Base-by-base conservation (phyloP, 2,329 filamentous ascomycete genomes). In the Penicillium aurantiogriseum region DNA sequence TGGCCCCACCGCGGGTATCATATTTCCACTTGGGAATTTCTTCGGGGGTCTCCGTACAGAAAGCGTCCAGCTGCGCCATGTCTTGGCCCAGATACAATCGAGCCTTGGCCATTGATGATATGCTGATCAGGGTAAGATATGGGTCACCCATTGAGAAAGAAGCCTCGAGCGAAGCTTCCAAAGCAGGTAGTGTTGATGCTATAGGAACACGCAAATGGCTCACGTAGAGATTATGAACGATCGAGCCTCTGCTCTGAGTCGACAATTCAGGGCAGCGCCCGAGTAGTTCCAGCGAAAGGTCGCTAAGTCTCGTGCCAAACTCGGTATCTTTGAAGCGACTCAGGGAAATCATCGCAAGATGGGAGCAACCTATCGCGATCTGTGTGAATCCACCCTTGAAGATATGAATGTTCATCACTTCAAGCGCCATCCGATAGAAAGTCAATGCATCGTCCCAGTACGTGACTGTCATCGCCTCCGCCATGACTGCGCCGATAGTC, bases 381-480 rank as follows among this genome's bases (percentile, higher is more conserved):
- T 87, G 85, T 3, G 82, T 75, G 57, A 85, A 84, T 0, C 80
- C 76, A 1, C 83, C 84, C 13, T 76, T 72, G 45, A 81, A 77
- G 2, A 87, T 75, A 63, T 85, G 82, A 21, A 83, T 68, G 31
- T 80, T 76, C 66, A 87, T 77, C 66, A 85, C 78, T 59, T 83
- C 80, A n/a, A 87, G 76, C 0, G 82, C 81, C 61, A 81, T 78
- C 49, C 84, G 81, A 65, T 85, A 85, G 71, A 86, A 87, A 3
- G 84, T 74, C 42, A 85, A 71, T 5, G 81, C 76, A 65, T 87
- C 81, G 36, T 79, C 82, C 85, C 85, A 87, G 63, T 84, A 85
- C 0, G 81, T 81, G 19, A 84, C 80, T 33, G 79, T 79, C 47
- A 86, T 77, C 29, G 85, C 76, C 68, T 87, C 83, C 0, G 83